A percentile compares a stretch with the other conserved stretches of the same genome.
Evolutionary conservation across 371 early-diverging fungal species (phyloP).

Genomic region (Lichtheimia ornata): DNA sequence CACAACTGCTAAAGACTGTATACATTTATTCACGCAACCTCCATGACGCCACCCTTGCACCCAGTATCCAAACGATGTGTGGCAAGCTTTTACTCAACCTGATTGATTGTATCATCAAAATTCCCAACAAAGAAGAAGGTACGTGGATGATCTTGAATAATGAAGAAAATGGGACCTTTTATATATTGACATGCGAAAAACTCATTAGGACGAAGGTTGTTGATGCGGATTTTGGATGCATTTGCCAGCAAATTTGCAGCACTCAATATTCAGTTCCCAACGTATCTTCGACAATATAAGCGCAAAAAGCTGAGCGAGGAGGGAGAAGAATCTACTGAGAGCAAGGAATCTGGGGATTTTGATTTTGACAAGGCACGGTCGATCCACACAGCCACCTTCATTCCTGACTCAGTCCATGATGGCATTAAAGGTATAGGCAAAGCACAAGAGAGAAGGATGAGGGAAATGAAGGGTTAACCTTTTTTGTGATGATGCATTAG

Average conservation of each 20-base stretch:
- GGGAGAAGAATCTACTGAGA: constrained; percentile 16
- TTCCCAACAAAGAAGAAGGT: constrained; percentile 64
- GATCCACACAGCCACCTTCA: constrained; percentile 66
- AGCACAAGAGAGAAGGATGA: neutral
- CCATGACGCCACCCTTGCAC: constrained; percentile 85
- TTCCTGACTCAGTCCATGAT: constrained; percentile 69
- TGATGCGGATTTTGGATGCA: constrained; percentile 85
- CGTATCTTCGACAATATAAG: constrained; percentile 54
- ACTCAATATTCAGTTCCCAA: constrained; percentile 62
- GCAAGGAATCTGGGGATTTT: constrained; percentile 57
- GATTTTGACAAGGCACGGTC: constrained; percentile 84
- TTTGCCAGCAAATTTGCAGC: constrained; percentile 81
- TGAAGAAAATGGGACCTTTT: neutral
- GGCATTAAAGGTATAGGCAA: constrained; percentile 66
- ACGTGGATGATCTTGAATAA: neutral
- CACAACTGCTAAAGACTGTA: constrained; percentile 80
- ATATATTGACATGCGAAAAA: neutral
- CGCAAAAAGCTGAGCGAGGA: constrained; percentile 33
- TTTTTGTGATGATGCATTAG: constrained; percentile 20
- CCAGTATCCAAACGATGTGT: constrained; percentile 95
- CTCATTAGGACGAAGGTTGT: constrained; percentile 68
- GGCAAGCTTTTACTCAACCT: constrained; percentile 91
- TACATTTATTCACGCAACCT: constrained; percentile 89
- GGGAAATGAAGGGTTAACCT: neutral
- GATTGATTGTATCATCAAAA: constrained; percentile 82